Evolutionary conservation across 139 green algal species (phyloP).

Genomic region (Chloropicon primus): DNA sequence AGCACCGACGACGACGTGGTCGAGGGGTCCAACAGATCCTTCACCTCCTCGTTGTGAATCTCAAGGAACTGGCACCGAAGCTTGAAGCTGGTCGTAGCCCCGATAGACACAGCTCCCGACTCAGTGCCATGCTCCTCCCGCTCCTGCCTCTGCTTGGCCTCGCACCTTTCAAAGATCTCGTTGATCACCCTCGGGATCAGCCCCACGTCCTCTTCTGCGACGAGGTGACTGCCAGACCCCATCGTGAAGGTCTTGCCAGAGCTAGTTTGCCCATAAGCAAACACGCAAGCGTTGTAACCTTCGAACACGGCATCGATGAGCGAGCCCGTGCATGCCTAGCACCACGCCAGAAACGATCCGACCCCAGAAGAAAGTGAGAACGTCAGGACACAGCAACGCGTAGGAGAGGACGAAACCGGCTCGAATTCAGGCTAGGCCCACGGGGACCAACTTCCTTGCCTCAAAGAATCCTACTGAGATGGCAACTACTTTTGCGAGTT

Average conservation of each 20-base stretch:
- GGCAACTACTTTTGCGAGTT: no score
- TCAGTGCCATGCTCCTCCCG: neutral
- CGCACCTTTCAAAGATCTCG: neutral
- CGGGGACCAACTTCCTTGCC: no score
- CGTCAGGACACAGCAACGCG: no score
- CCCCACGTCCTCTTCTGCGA: neutral
- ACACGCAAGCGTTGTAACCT: constrained; percentile 2
- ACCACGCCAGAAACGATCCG: no score
- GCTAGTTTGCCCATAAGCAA: constrained; percentile 28
- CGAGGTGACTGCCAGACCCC: neutral
- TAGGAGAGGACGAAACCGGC: no score
- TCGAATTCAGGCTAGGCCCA: no score
- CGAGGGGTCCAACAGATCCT: constrained; percentile 20
- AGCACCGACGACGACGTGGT: neutral
- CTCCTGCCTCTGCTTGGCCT: neutral
- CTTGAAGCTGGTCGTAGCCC: neutral
- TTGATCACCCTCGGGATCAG: neutral
- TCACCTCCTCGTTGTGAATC: constrained; percentile 37
- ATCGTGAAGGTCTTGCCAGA: neutral
- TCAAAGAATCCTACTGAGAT: no score
- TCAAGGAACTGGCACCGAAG: neutral
- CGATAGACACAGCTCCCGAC: no score
- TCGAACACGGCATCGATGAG: neutral
- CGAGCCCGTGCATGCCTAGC: neutral
- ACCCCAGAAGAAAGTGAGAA: no score